Conservation (phyloP, 192 early-diverging fungal genomes). For the Rhizoclosmatium sp. region DNA sequence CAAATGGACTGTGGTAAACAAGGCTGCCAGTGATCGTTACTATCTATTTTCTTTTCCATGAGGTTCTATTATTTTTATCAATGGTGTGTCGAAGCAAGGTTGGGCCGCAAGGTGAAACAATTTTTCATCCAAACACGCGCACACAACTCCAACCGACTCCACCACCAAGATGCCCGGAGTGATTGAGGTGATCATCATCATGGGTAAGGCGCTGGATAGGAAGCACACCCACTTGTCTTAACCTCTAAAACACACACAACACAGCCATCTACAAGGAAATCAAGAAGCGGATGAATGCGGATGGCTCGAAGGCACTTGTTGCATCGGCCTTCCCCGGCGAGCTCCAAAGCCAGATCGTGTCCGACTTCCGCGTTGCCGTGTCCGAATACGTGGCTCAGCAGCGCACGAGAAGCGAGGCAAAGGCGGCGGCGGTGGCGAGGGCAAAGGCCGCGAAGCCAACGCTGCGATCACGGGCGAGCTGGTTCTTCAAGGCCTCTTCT, state of each 20-base stretch:
- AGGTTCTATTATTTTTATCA: too few relatives aligned
- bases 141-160: background rate
- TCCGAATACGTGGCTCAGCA: background rate
- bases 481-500: background rate
- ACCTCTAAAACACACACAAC: background rate
- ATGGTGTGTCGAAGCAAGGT: too few relatives aligned
- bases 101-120: too few relatives aligned
- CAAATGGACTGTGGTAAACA: too few relatives aligned
- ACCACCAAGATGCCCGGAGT: constrained; percentile 27
- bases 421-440: background rate
- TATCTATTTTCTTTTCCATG: too few relatives aligned
- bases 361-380: background rate
- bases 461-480: background rate
- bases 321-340: constrained; percentile 11
- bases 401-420: background rate
- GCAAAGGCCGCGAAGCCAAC: background rate
- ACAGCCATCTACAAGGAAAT: constrained; percentile 30
- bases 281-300: constrained; percentile 25
- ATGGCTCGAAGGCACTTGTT: constrained; percentile 21
- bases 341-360: constrained; percentile 15
- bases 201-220: background rate
- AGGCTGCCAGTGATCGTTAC: too few relatives aligned
- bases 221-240: too few relatives aligned
- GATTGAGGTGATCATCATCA: constrained; percentile 25
- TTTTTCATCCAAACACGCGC: too few relatives aligned